A percentile compares a stretch with the other conserved stretches of the same genome.
Conservation (phyloP, 108 stramenopile genomes). For the Nitzschia inconspicua region DNA sequence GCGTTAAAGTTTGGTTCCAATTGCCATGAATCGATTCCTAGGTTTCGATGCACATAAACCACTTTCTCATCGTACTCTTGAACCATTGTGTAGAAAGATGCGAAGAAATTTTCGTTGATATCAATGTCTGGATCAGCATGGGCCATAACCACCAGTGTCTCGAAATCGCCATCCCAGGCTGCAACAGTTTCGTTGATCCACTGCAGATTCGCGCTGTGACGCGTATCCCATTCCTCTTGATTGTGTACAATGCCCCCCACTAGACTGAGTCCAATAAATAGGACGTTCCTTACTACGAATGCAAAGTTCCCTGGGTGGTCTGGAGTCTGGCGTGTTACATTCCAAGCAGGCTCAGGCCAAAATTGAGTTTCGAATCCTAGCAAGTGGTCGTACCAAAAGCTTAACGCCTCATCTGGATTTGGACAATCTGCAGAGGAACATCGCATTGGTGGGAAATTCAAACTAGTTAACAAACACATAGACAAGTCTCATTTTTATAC, state of each 20-base stretch:
- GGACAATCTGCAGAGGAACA: constrained; percentile 31
- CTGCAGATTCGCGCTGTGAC: constrained; percentile 25
- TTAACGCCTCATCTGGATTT: constrained; percentile 25
- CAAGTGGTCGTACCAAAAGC: constrained; percentile 32
- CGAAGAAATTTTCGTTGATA: constrained; percentile 28
- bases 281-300: constrained; percentile 34
- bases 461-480: not conserved
- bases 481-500: not conserved
- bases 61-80: constrained; percentile 10
- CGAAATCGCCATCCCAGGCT: not conserved
- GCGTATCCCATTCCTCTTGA: constrained; percentile 27
- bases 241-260: constrained; percentile 41
- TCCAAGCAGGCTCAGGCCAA: constrained; percentile 25
- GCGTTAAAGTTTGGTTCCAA: constrained; percentile 9
- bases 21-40: constrained; percentile 21
- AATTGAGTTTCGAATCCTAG: constrained; percentile 28
- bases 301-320: constrained; percentile 51
- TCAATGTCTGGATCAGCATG: constrained; percentile 34
- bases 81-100: constrained; percentile 20
- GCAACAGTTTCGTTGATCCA: constrained; percentile 30
- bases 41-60: constrained; percentile 32
- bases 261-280: constrained; percentile 63
- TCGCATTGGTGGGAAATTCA: not conserved
- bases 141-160: constrained; percentile 31
- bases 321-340: constrained; percentile 11